phyloP scores from a whole-genome alignment of 345 rosid species.

The Murraya paniculata region DNA sequence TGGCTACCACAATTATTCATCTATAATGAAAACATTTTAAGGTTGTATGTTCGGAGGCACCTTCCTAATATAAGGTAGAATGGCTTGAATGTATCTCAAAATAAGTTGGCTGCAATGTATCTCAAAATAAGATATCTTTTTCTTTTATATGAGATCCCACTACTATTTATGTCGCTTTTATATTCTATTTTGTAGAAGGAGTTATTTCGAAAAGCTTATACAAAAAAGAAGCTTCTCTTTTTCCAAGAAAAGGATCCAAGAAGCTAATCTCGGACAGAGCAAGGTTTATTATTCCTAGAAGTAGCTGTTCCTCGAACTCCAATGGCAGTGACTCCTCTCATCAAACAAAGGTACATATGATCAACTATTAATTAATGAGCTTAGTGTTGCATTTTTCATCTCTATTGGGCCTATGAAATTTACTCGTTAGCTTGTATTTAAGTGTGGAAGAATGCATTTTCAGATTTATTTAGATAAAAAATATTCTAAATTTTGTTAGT shows the following conservation, averaged over 20 bases:
- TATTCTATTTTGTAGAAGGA: slow-evolving; percentile 31
- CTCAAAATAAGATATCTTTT: neutral
- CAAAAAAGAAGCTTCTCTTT: slow-evolving; percentile 11
- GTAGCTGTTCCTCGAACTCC: slow-evolving; percentile 44
- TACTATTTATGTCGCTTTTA: neutral
- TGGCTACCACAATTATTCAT: neutral
- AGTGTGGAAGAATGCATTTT: neutral
- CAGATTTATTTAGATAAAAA: neutral
- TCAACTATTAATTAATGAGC: neutral
- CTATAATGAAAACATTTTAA: neutral
- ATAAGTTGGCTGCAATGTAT: too few relatives aligned
- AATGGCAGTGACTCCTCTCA: slow-evolving; percentile 26
- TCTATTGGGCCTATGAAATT: neutral
- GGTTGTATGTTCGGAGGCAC: neutral
- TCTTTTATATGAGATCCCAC: neutral
- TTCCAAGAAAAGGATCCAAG: slow-evolving; percentile 18
- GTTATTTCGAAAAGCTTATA: slow-evolving; percentile 15
- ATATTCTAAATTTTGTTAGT: neutral
- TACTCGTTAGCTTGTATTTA: neutral
- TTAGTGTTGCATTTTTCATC: neutral
- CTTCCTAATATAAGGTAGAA: neutral
- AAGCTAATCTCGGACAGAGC: slow-evolving; percentile 26
- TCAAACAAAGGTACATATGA: slow-evolving; percentile 45
- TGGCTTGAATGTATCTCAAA: neutral
- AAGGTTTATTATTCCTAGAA: slow-evolving; percentile 26